Evolutionary conservation across 495 filamentous ascomycete species (phyloP), one percentile per base, ranked within the genome.

Genomic region (Neurospora sp.): DNA sequence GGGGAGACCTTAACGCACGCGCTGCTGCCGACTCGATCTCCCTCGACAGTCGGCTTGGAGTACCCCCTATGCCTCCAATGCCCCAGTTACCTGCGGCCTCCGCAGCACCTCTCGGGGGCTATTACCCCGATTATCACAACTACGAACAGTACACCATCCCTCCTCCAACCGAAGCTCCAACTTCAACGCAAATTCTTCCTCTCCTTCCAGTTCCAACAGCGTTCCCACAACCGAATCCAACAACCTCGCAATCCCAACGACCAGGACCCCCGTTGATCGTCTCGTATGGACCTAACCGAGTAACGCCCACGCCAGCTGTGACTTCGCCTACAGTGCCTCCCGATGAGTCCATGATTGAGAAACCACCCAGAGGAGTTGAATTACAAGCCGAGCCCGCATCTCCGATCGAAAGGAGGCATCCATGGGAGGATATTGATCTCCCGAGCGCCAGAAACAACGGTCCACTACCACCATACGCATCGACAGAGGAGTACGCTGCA

Each of bases 281-380:
- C 39, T 81, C 80, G 0, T 81, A 81, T 71, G 80, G 80, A 7
- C 80, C 80, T 2, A 81, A 81, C 72, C 72, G 71, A 3, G 79
- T 81, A 6, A 81, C 80, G 0, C 80, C 79, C 4, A 81, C 79
- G 10, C 80, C 80, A 18, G 70, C 70, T 9, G 73, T 81, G 8
- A 71, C 66, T 2, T 73, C 77, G 4, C 78, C 79, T 1, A 81
- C 79, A 38, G 79, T 79, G 0, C 80, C 80, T 0, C 78, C 77
- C 2, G 76, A 78, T 71, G 80, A 81, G 14, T 48, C 71, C 38
- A 70, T 80, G 41, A 44, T 78, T 70, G 70, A 38, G 70, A 75
- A 39, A 46, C 71, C 7, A 27, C 20, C 35, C 20, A n/a, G 42
- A 39, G 41, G 69, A 31, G 66, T 70, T 66, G 11, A 72, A 69